Evolutionary conservation across 179 eudicot genomes (phyloP), one percentile per base, ranked within the genome.

Genomic region (Amaranthus tricolor): DNA sequence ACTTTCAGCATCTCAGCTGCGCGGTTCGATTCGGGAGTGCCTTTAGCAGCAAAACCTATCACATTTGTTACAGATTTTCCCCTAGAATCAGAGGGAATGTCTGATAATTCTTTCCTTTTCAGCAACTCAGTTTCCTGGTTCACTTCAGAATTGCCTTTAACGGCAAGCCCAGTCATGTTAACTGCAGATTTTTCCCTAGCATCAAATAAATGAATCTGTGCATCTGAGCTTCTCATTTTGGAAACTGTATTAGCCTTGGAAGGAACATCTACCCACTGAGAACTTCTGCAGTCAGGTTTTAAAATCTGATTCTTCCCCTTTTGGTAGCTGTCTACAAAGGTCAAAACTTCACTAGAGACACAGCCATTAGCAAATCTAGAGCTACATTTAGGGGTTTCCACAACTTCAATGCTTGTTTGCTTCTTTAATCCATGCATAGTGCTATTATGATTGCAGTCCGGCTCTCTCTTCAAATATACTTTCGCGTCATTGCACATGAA

Each of bases 191-290:
- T 82, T 81, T 48, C 79, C 44, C 75, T 79, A 40, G 60, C 53
- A 68, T 75, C 79, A 68, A 57, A 19, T 51, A 70, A 54, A 73
- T 78, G 80, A 40, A 47, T 56, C 31, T 78, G 62, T 12, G 21
- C 44, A 52, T 83, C 80, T 16, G 66, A 74, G 72, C 78, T 70
- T 68, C 73, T 62, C 69, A 74, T 60, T 76, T 79, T 76, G 53
- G 77, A 53, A 15, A 21, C 76, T 62, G 58, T 64, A 65, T 74
- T 63, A 43, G 21, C 71, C 76, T 80, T 84, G 74, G 73, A 74
- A 52, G 95, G 89, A 67, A 86, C 86, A 82, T 88, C 86, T 76
- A 81, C 82, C 89, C 91, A 88, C 62, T 82, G 88, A 81, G 82
- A 84, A 68, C 70, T 71, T 74, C 72, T 73, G 68, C 70, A 79